Conservation (phyloP, 2,329 filamentous ascomycete genomes). For the Akanthomyces lecanii region DNA sequence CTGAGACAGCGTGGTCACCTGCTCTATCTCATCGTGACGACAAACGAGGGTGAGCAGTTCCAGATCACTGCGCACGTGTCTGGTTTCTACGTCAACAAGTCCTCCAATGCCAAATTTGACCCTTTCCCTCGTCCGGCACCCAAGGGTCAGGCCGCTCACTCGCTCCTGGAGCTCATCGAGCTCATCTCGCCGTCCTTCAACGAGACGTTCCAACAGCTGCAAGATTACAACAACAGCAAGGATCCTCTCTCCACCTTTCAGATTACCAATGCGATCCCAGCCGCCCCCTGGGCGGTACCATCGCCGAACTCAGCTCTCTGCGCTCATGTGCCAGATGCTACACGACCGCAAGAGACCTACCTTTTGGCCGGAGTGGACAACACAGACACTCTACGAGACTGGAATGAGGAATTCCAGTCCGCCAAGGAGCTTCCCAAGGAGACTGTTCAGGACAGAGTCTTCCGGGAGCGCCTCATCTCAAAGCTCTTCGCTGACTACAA, state of each 20-base stretch:
- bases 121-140: constrained; percentile 74
- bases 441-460: constrained; percentile 90
- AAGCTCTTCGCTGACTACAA: constrained; percentile 98
- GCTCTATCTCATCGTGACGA: constrained; percentile 83
- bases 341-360: constrained; percentile 88
- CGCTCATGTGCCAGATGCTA: constrained; percentile 75
- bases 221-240: constrained; percentile 78
- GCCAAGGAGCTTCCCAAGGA: constrained; percentile 92
- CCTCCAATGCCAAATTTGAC: constrained; percentile 91
- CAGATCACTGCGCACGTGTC: constrained; percentile 92
- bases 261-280: constrained; percentile 89
- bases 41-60: constrained; percentile 90
- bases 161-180: constrained; percentile 73
- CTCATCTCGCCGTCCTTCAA: constrained; percentile 81
- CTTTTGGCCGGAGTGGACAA: constrained; percentile 88
- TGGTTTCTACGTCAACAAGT: constrained; percentile 97
- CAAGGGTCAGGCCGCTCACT: constrained; percentile 78
- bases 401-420: constrained; percentile 99
- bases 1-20: constrained; percentile 88
- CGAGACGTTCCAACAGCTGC: constrained; percentile 68
- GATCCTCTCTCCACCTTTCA: constrained; percentile 92
- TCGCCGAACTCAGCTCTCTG: constrained; percentile 59
- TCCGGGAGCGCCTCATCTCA: constrained; percentile 86
- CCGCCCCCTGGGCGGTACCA: constrained; percentile 87
- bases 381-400: constrained; percentile 89